A percentile compares a stretch with the other conserved stretches of the same genome.
These are phyloP conservation scores for Mycena venus DNA, from an alignment of 768 basidiomycete genomes.

Conservation along the genomic window DNA sequence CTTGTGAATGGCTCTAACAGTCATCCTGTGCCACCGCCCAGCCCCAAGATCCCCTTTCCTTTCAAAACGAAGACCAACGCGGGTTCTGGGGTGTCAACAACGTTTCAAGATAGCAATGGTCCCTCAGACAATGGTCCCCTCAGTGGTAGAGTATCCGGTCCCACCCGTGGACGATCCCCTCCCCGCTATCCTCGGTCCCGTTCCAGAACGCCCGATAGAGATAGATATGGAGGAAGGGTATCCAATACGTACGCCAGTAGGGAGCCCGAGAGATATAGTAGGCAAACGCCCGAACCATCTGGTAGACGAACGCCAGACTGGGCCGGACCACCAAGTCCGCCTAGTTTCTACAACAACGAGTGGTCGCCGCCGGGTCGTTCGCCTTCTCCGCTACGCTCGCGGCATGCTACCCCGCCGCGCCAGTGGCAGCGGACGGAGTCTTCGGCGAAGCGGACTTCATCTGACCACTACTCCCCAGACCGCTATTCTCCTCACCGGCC, in stretches of 20 bases:
- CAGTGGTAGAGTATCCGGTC: neutral
- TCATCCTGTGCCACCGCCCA: no score
- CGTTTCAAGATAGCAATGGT: neutral
- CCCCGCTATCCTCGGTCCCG: neutral
- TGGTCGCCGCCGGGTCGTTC: neutral
- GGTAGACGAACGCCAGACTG: neutral
- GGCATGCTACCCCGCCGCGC: neutral
- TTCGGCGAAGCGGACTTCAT: conserved; percentile 1
- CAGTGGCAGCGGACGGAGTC: neutral
- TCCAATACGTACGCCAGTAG: neutral
- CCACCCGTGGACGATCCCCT: neutral
- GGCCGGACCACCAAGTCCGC: neutral
- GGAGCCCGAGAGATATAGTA: neutral
- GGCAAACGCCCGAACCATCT: neutral
- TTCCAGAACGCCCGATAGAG: conserved; percentile 16
- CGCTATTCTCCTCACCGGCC: neutral
- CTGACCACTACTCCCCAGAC: no score
- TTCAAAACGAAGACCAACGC: no score
- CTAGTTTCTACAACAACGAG: neutral
- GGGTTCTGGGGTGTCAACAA: neutral
- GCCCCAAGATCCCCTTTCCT: no score
- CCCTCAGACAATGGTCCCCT: neutral
- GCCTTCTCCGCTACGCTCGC: neutral
- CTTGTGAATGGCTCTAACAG: neutral
- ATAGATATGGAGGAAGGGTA: neutral